Evolutionary conservation across 2,329 filamentous ascomycete species (phyloP), one percentile per base, ranked within the genome.

Genomic region (Sporothrix protearum): DNA sequence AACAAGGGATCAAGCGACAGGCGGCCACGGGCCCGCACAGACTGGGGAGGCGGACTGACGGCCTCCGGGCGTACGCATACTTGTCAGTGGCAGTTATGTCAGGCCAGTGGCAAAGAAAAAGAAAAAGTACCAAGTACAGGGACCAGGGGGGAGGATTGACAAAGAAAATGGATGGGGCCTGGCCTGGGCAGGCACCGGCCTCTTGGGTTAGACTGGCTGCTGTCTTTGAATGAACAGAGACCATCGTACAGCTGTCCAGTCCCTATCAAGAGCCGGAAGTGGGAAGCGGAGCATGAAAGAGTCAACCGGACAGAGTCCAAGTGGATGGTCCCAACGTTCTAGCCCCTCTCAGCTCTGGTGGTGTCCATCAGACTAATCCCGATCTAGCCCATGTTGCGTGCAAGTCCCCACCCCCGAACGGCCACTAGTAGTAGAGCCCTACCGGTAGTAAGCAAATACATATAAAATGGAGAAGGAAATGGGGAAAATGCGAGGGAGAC

Each of bases 1-100:
- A 66, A 66, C 61, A 47, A 64, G 61, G 61, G 61, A 66, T 66
- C 25, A 30, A 49, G 39, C 10, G 19, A n/a, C 30, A n/a, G 55
- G 55, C 30, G 55, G 39, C 42, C 36, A 45, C 59, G 59, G 36
- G 59, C 36, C 25, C 59, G 59, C 36, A 45, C 59, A 63, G 55
- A n/a, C 55, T 36, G 55, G 55, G 14, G 55, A 10, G 30, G 8
- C 30, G 55, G 30, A 16, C 14, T 3, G 30, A n/a, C 30, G 55
- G 14, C 55, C 28, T 12, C 55, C 10, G 53, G 55, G 55, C 55
- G 12, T 14, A 47, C 30, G 6, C 55, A n/a, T n/a, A n/a, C n/a
- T n/a, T 59, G 55, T 59, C 30, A 59, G 12, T 36, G 28, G 25
- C 49, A 53, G 49, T 55, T 55, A 25, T 25, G 53, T 14, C 53